Evolutionary conservation across 805 yeast genomes (phyloP).

Genomic region (Cyberlindnera misumaiensis): DNA sequence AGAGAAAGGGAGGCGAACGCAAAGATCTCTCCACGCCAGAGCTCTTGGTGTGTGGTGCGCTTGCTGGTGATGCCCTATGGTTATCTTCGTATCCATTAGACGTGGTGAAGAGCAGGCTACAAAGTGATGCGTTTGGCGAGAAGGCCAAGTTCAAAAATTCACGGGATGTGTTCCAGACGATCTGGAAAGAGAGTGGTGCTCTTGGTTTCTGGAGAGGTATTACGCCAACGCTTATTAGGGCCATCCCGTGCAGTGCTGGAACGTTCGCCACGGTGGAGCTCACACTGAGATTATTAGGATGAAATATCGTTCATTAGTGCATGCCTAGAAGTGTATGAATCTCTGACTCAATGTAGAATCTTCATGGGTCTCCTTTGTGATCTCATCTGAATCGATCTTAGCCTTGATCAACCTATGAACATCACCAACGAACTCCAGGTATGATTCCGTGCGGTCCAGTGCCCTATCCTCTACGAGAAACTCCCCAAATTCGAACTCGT

Average conservation of each 20-base stretch:
- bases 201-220: slow-evolving; percentile 59
- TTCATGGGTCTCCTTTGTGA: slow-evolving; percentile 19
- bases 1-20: slow-evolving; percentile 36
- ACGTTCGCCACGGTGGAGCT: slow-evolving; percentile 74
- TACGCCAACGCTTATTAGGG: slow-evolving; percentile 51
- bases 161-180: slow-evolving; percentile 28
- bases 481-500: slow-evolving; percentile 38
- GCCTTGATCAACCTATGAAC: slow-evolving; percentile 60
- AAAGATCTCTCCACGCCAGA: slow-evolving; percentile 80
- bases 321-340: slow-evolving; percentile 11
- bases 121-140: slow-evolving; percentile 49
- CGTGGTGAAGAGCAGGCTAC: slow-evolving; percentile 83
- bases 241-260: slow-evolving; percentile 64
- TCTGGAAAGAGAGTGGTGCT: slow-evolving; percentile 34
- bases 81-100: slow-evolving; percentile 79
- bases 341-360: slow-evolving; percentile 15
- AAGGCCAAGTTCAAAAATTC: slow-evolving; percentile 37
- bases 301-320: background rate
- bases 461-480: slow-evolving; percentile 69
- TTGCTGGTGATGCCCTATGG: slow-evolving; percentile 91
- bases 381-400: slow-evolving; percentile 40
- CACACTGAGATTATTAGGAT: slow-evolving; percentile 39
- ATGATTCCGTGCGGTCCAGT: slow-evolving; percentile 46
- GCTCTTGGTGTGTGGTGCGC: slow-evolving; percentile 79
- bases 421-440: slow-evolving; percentile 58